Percentiles rank a stretch among this genome's conserved stretches.
phyloP scores from a whole-genome alignment of 2,329 filamentous ascomycete species.

The Waltergamsia citrina region DNA sequence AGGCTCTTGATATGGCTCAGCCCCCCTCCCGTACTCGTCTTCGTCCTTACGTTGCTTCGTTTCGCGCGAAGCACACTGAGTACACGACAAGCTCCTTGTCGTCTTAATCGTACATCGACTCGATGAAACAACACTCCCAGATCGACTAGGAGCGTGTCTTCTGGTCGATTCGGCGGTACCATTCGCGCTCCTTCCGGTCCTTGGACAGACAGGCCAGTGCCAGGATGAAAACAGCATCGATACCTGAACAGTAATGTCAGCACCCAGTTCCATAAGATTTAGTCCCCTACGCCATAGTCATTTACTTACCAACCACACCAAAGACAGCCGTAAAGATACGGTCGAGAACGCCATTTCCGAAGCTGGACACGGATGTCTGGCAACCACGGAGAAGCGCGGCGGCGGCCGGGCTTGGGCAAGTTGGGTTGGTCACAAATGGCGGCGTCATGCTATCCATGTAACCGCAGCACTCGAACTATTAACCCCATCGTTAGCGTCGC shows the following conservation, averaged over 20 bases:
- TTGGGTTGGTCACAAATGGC: slow-evolving; percentile 59
- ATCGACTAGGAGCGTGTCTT: slow-evolving; percentile 49
- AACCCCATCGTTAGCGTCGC: background rate
- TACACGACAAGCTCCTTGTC: background rate
- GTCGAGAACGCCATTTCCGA: slow-evolving; percentile 64
- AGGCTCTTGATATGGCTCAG: too few relatives aligned
- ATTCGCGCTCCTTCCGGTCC: slow-evolving; percentile 69
- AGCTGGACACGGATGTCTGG: slow-evolving; percentile 55
- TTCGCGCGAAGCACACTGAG: too few relatives aligned
- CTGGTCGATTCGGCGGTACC: slow-evolving; percentile 74
- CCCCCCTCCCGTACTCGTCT: too few relatives aligned
- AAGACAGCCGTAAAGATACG: slow-evolving; percentile 72
- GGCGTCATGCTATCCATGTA: slow-evolving; percentile 65
- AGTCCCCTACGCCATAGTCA: background rate
- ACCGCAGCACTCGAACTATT: slow-evolving; percentile 70
- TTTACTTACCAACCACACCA: slow-evolving; percentile 59
- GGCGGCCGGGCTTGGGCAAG: slow-evolving; percentile 60
- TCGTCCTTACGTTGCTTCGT: too few relatives aligned
- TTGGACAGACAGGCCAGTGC: slow-evolving; percentile 68
- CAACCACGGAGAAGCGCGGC: slow-evolving; percentile 65
- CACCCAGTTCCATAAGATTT: background rate
- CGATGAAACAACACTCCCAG: background rate
- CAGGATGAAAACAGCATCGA: slow-evolving; percentile 60
- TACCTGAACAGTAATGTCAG: slow-evolving; percentile 23
- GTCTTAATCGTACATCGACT: background rate